Evolutionary conservation across 768 basidiomycete species (phyloP).

Genomic region (Boletus patriciae): DNA sequence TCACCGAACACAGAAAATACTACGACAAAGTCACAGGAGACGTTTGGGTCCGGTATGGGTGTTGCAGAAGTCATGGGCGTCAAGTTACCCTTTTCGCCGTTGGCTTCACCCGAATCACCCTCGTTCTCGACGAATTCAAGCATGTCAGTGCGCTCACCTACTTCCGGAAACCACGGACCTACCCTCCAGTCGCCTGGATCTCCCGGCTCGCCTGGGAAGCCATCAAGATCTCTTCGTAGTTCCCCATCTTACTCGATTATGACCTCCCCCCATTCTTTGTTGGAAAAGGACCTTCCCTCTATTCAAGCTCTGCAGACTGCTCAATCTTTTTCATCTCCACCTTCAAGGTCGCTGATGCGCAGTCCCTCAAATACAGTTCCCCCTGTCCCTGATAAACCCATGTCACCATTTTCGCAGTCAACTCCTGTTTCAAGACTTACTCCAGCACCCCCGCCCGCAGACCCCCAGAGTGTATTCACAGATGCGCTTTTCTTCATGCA

Average conservation of each 20-base stretch:
- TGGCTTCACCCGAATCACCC: slow-evolving; percentile 31
- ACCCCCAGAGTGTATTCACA: slow-evolving; percentile 42
- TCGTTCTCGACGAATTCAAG: slow-evolving; percentile 35
- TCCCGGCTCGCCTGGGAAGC: slow-evolving; percentile 14
- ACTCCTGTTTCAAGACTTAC: slow-evolving; percentile 32
- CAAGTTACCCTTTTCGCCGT: slow-evolving; percentile 33
- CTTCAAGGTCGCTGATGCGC: slow-evolving; percentile 16
- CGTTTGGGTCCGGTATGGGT: slow-evolving; percentile 8
- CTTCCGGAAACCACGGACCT: slow-evolving; percentile 14
- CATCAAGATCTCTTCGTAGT: slow-evolving; percentile 22
- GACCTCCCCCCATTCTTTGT: slow-evolving; percentile 37
- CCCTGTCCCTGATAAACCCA: slow-evolving; percentile 29
- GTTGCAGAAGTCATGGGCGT: slow-evolving; percentile 30
- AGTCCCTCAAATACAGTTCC: slow-evolving; percentile 20
- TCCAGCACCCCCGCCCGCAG: slow-evolving; percentile 13
- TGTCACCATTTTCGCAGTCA: slow-evolving; percentile 17
- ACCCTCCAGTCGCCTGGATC: slow-evolving; percentile 18
- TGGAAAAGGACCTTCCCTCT: slow-evolving; percentile 36
- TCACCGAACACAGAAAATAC: slow-evolving; percentile 28
- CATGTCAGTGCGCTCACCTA: slow-evolving; percentile 21
- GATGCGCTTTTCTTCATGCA: slow-evolving; percentile 74
- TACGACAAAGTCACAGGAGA: slow-evolving; percentile 22
- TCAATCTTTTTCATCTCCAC: slow-evolving; percentile 8
- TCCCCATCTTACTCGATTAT: slow-evolving; percentile 34
- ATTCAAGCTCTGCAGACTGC: slow-evolving; percentile 31